Conservation (phyloP, 306 rosid species). For the Cucurbita maxima region DNA sequence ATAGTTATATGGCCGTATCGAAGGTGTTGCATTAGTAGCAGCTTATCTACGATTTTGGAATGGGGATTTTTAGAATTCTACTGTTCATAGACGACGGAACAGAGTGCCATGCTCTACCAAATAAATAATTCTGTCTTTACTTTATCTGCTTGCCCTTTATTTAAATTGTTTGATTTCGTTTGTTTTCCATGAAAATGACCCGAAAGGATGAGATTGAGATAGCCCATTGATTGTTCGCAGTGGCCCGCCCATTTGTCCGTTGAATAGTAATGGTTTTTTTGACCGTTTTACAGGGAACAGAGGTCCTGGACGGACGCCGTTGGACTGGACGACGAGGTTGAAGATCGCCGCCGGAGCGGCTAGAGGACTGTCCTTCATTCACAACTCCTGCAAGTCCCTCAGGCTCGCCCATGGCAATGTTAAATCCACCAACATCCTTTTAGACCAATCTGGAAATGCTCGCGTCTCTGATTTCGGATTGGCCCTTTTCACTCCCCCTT, state of each 20-base stretch:
- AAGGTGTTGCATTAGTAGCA: not conserved
- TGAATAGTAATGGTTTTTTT: slow-evolving; percentile 7
- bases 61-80: not conserved
- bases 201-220: slow-evolving; percentile 2
- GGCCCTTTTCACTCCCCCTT: slow-evolving; percentile 26
- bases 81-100: not conserved
- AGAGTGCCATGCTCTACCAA: not conserved
- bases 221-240: not conserved
- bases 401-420: slow-evolving; percentile 64
- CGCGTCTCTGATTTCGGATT: slow-evolving; percentile 67
- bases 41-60: not conserved
- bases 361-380: slow-evolving; percentile 61
- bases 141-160: slow-evolving; percentile 10
- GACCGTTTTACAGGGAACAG: slow-evolving; percentile 41
- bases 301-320: slow-evolving; percentile 86
- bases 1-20: not conserved
- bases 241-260: not conserved
- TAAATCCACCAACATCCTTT: slow-evolving; percentile 63
- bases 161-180: not conserved
- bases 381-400: slow-evolving; percentile 49
- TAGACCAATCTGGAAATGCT: slow-evolving; percentile 45
- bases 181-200: slow-evolving; percentile 10
- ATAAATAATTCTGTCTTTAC: slow-evolving; percentile 11
- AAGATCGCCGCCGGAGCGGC: slow-evolving; percentile 71
- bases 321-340: slow-evolving; percentile 79